phyloP scores from a whole-genome alignment of 1,284 basidiomycete genomes.

The Xerocomus minutiporus region DNA sequence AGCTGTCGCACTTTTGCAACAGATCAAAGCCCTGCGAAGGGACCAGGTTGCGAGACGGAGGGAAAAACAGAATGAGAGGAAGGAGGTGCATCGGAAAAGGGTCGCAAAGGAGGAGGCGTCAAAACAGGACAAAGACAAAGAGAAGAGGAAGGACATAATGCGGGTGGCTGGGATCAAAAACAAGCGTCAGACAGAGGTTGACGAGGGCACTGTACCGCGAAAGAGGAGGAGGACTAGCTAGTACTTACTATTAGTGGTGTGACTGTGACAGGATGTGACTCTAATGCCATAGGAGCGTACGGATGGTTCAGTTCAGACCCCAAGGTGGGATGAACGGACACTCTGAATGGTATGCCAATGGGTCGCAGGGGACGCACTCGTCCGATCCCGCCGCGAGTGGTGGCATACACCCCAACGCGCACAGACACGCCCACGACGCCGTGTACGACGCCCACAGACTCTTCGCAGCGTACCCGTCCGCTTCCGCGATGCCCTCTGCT shows the following conservation, averaged over 20 bases:
- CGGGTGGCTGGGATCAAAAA: constrained; percentile 67
- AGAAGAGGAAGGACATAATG: constrained; percentile 78
- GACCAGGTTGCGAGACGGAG: constrained; percentile 76
- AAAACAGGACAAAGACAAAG: constrained; percentile 71
- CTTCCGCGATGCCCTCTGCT: constrained; percentile 62
- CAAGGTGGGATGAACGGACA: constrained; percentile 22
- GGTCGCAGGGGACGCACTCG: constrained; percentile 14
- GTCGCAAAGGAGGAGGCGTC: constrained; percentile 64
- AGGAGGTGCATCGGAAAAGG: constrained; percentile 61
- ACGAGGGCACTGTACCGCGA: constrained; percentile 46
- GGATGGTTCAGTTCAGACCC: constrained; percentile 3
- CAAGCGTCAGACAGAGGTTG: constrained; percentile 57
- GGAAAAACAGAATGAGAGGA: constrained; percentile 80
- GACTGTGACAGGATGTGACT: constrained; percentile 2
- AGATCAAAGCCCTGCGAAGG: constrained; percentile 89
- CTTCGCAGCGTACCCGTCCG: constrained; percentile 61
- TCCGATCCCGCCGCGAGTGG: constrained; percentile 8
- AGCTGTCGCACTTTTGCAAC: constrained; percentile 89
- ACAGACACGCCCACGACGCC: constrained; percentile 32
- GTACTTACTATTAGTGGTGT: background rate
- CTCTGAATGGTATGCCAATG: constrained; percentile 22
- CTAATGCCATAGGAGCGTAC: constrained; percentile 7
- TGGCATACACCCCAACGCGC: constrained; percentile 3
- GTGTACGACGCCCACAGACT: constrained; percentile 61
- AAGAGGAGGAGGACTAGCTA: constrained; percentile 47